phyloP scores from a whole-genome alignment of 306 rosid genomes.

The Gillenia trifoliata region DNA sequence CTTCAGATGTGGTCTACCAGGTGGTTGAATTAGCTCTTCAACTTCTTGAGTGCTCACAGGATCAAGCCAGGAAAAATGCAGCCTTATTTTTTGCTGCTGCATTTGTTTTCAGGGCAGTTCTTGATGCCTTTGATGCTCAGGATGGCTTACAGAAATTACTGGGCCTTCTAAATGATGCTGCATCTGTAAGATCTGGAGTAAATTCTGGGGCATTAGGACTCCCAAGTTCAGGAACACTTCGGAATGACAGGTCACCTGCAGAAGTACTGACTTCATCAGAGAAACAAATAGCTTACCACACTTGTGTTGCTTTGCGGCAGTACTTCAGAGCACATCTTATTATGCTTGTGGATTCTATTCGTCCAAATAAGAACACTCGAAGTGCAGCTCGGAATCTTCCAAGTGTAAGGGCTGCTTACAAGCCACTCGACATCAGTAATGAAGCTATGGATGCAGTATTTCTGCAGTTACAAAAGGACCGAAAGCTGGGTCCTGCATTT shows the following conservation, averaged over 20 bases:
- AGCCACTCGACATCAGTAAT: constrained; percentile 87
- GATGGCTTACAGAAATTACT: constrained; percentile 83
- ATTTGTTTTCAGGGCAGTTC: constrained; percentile 94
- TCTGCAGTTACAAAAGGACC: constrained; percentile 85
- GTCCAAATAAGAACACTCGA: constrained; percentile 86
- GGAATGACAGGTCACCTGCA: constrained; percentile 79
- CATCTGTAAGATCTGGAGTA: constrained; percentile 82
- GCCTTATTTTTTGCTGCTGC: constrained; percentile 89
- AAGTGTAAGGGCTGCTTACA: constrained; percentile 85
- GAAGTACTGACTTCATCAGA: constrained; percentile 92
- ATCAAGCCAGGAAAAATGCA: constrained; percentile 89
- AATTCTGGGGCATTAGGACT: constrained; percentile 74
- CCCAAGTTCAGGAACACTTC: constrained; percentile 59
- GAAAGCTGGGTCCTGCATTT: constrained; percentile 91
- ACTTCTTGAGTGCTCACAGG: constrained; percentile 86
- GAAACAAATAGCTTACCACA: constrained; percentile 94
- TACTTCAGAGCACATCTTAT: constrained; percentile 95
- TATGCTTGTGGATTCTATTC: constrained; percentile 79
- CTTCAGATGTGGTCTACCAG: constrained; percentile 66
- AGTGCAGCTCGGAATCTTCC: constrained; percentile 75
- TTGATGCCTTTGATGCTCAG: constrained; percentile 93
- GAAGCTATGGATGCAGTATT: constrained; percentile 90
- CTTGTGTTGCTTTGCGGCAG: constrained; percentile 88
- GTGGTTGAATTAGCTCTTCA: constrained; percentile 89
- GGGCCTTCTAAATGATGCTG: constrained; percentile 80